Evolutionary conservation across 352 stramenopile genomes (phyloP).

Genomic region (Pythium folliculosum): DNA sequence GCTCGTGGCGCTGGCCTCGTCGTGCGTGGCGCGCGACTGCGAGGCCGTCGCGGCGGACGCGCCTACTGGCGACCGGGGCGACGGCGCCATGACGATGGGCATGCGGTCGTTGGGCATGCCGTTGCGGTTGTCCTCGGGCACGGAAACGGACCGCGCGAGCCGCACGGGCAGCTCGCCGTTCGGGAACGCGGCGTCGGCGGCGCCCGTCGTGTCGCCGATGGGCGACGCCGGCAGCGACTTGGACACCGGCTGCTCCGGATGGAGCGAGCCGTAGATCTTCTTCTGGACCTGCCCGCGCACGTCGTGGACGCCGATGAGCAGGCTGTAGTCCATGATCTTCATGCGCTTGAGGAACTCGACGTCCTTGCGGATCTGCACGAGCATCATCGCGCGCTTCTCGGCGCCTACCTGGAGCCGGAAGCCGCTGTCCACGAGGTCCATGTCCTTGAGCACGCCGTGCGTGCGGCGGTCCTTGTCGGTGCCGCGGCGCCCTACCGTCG

Average conservation of each 20-base stretch:
- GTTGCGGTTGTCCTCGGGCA: conserved; percentile 15
- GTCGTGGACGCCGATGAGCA: conserved; percentile 93
- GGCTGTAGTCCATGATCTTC: conserved; percentile 96
- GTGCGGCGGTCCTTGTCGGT: conserved; percentile 56
- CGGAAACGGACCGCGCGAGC: conserved; percentile 33
- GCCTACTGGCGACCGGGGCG: too few relatives aligned
- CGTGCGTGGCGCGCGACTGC: background rate
- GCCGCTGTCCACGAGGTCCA: conserved; percentile 86
- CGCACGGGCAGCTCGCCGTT: conserved; percentile 29
- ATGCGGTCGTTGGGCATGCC: conserved; percentile 19
- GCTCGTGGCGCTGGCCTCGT: conserved; percentile 6
- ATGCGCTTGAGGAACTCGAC: conserved; percentile 90
- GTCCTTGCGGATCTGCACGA: conserved; percentile 88
- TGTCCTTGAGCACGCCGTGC: conserved; percentile 87
- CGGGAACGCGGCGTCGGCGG: conserved; percentile 17
- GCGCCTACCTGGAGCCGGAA: conserved; percentile 86
- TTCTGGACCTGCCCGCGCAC: conserved; percentile 55
- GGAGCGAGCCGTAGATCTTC: conserved; percentile 43
- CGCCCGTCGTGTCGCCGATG: conserved; percentile 13
- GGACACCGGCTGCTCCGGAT: conserved; percentile 16
- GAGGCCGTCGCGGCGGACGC: background rate
- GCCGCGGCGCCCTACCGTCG: conserved; percentile 79
- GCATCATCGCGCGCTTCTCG: conserved; percentile 70
- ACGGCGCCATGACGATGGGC: conserved; percentile 3
- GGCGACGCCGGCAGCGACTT: conserved; percentile 52